Base-by-base conservation (phyloP, 2,329 filamentous ascomycete species). In the Diplodia scrobiculata region DNA sequence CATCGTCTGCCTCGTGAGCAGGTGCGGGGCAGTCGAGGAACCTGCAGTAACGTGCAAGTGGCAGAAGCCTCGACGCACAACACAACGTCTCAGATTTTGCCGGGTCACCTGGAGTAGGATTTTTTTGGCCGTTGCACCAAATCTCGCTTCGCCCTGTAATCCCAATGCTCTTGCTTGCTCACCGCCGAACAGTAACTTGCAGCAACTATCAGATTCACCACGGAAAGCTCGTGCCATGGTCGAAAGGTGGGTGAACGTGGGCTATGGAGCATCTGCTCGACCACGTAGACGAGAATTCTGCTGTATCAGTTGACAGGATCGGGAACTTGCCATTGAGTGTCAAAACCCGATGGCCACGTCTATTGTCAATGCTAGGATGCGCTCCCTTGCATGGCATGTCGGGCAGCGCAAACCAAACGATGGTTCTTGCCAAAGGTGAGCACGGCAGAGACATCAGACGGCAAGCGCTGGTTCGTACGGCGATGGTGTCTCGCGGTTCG, bases 331-430 rank as follows among this genome's bases (percentile, higher is more conserved):
- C 9, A 13, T 38, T n/a, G 5, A 21, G 7, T 19, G 27, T 19
- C 4, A 27, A 21, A 27, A 34, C 10, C 17, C 21, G 19, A 27
- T 34, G 36, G 55, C 55, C n/a, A 34, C 32, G 52, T 11, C 29
- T 21, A 17, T 54, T 13, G 5, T 27, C 55, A 47, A 47, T 13
- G 14, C 34, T 34, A 19, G 10, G 17, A 47, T 25, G 19, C 7
- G 25, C 55, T 41, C 55, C 55, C 55, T 60, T 60, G 55, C 55
- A 32, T 60, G 25, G 38, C 38, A 11, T 25, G 21, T 58, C 25
- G 36, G 54, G 41, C 54, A 58, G 34, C 13, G 5, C 54, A 45
- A 45, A 45, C 21, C 14, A 19, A 14, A 13, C 36, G 10, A 25
- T 21, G 34, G 36, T 6, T 29, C 25, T 19, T 34, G 9, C 11